A percentile compares a stretch with the other conserved stretches of the same genome.
These are phyloP conservation scores for Boletus huronensis DNA, from an alignment of 768 basidiomycete genomes.

Conservation along the genomic window DNA sequence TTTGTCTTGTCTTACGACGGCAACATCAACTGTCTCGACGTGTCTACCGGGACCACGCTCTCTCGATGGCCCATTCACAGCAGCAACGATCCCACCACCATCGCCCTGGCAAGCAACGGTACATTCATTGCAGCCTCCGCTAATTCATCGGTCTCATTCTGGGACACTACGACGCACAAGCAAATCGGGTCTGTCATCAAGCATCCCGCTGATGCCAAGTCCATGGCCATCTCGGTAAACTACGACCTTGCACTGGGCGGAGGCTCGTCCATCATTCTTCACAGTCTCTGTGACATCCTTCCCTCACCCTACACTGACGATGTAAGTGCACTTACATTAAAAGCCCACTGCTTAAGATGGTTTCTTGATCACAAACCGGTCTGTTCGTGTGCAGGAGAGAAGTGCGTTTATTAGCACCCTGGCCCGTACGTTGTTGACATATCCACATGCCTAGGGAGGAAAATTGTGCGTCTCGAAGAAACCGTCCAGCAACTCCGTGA, in stretches of 20 bases:
- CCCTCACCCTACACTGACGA: not conserved
- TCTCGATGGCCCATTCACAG: not conserved
- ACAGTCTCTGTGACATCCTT: not conserved
- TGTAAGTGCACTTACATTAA: not conserved
- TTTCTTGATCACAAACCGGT: too few relatives aligned
- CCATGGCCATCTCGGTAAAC: constrained; percentile 1
- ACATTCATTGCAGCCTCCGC: not conserved
- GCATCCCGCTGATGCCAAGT: not conserved
- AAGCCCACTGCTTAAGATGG: not conserved
- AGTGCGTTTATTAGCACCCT: not conserved
- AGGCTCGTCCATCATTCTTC: not conserved
- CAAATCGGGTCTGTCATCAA: not conserved
- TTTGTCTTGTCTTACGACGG: not conserved
- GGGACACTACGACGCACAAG: not conserved
- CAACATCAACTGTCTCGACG: not conserved
- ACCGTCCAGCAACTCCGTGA: not conserved
- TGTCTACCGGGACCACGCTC: not conserved
- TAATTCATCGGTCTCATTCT: not conserved
- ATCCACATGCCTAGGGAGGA: not conserved
- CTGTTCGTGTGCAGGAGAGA: not conserved
- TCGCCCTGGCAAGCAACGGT: too few relatives aligned
- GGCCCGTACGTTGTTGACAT: not conserved
- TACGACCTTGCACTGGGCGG: not conserved
- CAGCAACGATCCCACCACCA: not conserved
- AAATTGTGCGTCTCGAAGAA: not conserved